phyloP scores from a whole-genome alignment of 495 filamentous ascomycete genomes.

The Daldinia concentrica region DNA sequence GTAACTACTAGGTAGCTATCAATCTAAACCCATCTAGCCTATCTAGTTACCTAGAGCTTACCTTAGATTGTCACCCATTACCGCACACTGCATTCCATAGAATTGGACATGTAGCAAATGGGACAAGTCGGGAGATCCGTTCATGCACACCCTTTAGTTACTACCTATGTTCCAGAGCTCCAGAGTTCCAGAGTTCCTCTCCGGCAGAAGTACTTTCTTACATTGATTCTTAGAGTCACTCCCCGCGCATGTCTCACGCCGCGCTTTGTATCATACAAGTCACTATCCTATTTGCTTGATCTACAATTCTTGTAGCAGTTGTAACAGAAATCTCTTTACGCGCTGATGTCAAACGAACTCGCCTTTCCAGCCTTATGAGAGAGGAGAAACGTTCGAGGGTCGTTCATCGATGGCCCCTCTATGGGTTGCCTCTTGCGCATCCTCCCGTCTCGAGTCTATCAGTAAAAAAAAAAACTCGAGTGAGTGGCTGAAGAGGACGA shows the following conservation, averaged over 20 bases:
- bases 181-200: slow-evolving; percentile 17
- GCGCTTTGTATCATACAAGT: background rate
- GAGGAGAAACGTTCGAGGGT: background rate
- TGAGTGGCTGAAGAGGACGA: slow-evolving; percentile 32
- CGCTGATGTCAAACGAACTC: background rate
- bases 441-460: slow-evolving; percentile 11
- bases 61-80: background rate
- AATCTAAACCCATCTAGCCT: background rate
- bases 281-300: background rate
- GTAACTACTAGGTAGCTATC: slow-evolving; percentile 1
- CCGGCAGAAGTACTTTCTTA: slow-evolving; percentile 16
- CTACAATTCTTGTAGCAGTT: background rate
- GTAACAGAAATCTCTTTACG: background rate
- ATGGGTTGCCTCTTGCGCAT: slow-evolving; percentile 1
- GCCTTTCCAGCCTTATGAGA: background rate
- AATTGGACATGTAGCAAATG: slow-evolving; percentile 16
- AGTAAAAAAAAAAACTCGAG: background rate
- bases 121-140: background rate
- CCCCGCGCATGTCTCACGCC: slow-evolving; percentile 3
- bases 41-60: background rate
- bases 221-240: slow-evolving; percentile 23
- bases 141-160: slow-evolving; percentile 2
- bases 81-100: slow-evolving; percentile 21
- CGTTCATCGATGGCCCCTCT: background rate
- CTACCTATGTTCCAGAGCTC: slow-evolving; percentile 11